Conservation (phyloP, 768 basidiomycete genomes). For the Tylopilus balloui region DNA sequence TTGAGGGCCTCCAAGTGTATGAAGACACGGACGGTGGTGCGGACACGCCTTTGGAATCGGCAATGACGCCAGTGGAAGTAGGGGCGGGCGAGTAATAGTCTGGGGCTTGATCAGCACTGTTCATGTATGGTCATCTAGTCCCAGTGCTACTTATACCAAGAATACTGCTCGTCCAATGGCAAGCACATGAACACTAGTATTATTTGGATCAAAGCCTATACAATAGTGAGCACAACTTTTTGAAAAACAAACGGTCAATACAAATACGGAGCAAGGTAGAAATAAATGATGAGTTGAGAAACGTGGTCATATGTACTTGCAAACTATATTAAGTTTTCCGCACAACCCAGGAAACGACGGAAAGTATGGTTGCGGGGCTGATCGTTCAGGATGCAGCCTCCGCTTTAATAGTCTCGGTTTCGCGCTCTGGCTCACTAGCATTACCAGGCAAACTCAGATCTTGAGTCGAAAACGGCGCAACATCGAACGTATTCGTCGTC, state of each 20-base stretch:
- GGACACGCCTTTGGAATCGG: slow-evolving; percentile 44
- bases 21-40: slow-evolving; percentile 37
- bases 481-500: slow-evolving; percentile 64
- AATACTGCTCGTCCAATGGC: slow-evolving; percentile 11
- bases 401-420: slow-evolving; percentile 62
- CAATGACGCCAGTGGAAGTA: slow-evolving; percentile 38
- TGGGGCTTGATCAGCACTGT: slow-evolving; percentile 7
- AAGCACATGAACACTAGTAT: slow-evolving; percentile 24
- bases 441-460: slow-evolving; percentile 59
- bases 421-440: slow-evolving; percentile 56
- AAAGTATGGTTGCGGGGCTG: slow-evolving; percentile 17
- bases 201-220: slow-evolving; percentile 31
- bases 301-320: slow-evolving; percentile 33
- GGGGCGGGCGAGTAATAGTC: slow-evolving; percentile 32
- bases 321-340: slow-evolving; percentile 29
- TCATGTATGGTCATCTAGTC: slow-evolving; percentile 16
- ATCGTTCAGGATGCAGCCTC: slow-evolving; percentile 43
- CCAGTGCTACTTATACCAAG: slow-evolving; percentile 19
- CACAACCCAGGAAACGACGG: slow-evolving; percentile 25
- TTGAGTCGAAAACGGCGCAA: slow-evolving; percentile 59
- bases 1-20: slow-evolving; percentile 24
- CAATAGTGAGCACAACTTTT: slow-evolving; percentile 35
- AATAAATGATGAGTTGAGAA: slow-evolving; percentile 34
- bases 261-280: slow-evolving; percentile 36
- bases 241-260: slow-evolving; percentile 33